Evolutionary conservation across 2,329 filamentous ascomycete species (phyloP), one percentile per base, ranked within the genome.

Genomic region (Alternaria triticimaculans): DNA sequence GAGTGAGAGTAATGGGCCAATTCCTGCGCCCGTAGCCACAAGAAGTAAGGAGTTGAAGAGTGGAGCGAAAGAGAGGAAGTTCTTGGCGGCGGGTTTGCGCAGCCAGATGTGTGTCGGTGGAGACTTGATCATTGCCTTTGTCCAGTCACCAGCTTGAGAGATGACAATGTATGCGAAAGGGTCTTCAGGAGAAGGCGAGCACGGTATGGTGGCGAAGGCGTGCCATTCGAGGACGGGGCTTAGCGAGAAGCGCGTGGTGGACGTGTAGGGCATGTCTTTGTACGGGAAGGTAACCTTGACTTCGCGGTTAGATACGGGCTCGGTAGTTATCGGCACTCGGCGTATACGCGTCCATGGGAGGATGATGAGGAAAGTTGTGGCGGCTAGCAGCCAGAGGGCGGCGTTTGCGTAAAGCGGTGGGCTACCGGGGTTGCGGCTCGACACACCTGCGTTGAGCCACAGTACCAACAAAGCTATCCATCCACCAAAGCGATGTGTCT

Each of bases 261-360:
- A 72, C 8, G 76, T 75, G 56, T 68, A 68, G 6, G 68, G 69
- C 67, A 72, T 72, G 50, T 63, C 20, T 6, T 56, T n/a, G 61
- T 69, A 68, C 5, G 72, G 70, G 53, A 76, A 78, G 74, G 91
- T 88, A 20, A 96, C 85, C 46, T 90, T 87, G 43, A 92, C 82
- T 55, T 92, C 92, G 78, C 94, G 92, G 37, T 85, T 77, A 0
- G 92, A 95, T 15, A 96, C 86, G 5, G 84, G 81, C 73, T 92
- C 87, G 8, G 89, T 82, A 20, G 85, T 81, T 59, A 95, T 89
- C 12, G 83, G 80, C 41, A 92, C 87, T 67, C 87, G 89, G 58
- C 90, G 87, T 21, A 96, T 87, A 65, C 88, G 86, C 2, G 90
- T 76, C 92, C 92, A 96, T 0, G 93, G 91, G 48, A 90, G 88